These are phyloP conservation scores for Cladosporium sp. DNA, from an alignment of 2,329 filamentous ascomycete genomes.

Conservation along the genomic window DNA sequence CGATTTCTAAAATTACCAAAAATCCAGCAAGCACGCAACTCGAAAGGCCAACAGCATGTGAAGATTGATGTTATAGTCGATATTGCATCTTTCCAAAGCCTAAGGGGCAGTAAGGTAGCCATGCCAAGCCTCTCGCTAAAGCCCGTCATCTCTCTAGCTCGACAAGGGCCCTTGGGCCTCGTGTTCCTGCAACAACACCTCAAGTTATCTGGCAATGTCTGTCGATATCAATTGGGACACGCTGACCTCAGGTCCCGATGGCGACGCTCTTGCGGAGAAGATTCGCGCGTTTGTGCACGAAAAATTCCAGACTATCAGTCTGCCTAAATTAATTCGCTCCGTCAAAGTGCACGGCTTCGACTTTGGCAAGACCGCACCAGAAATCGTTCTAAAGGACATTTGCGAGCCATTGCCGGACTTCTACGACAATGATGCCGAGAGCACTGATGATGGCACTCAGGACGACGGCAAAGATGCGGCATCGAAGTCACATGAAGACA, in stretches of 20 bases:
- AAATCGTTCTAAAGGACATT: constrained; percentile 92
- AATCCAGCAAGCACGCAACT: neutral
- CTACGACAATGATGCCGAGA: constrained; percentile 74
- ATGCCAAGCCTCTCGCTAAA: constrained; percentile 1
- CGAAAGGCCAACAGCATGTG: neutral
- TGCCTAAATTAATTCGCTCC: constrained; percentile 95
- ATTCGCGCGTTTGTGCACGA: constrained; percentile 94
- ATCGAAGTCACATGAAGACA: neutral
- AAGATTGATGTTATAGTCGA: neutral
- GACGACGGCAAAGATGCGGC: constrained; percentile 2
- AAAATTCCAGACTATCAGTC: constrained; percentile 86
- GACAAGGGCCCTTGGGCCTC: neutral
- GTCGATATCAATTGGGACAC: constrained; percentile 97
- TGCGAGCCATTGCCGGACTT: constrained; percentile 95
- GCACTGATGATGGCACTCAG: constrained; percentile 34
- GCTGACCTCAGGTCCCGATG: constrained; percentile 85
- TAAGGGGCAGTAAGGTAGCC: neutral
- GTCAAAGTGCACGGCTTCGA: constrained; percentile 93
- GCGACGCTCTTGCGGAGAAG: constrained; percentile 75
- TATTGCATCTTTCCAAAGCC: neutral
- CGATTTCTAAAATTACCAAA: neutral
- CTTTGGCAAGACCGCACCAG: constrained; percentile 79
- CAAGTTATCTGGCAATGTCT: constrained; percentile 65
- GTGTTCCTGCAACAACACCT: constrained; percentile 5
- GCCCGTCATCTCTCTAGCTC: constrained; percentile 5